A percentile compares a stretch with the other conserved stretches of the same genome.
These are phyloP conservation scores for Dothideomycetidae sp. DNA, from an alignment of 2,329 filamentous ascomycete species.

Conservation along the genomic window DNA sequence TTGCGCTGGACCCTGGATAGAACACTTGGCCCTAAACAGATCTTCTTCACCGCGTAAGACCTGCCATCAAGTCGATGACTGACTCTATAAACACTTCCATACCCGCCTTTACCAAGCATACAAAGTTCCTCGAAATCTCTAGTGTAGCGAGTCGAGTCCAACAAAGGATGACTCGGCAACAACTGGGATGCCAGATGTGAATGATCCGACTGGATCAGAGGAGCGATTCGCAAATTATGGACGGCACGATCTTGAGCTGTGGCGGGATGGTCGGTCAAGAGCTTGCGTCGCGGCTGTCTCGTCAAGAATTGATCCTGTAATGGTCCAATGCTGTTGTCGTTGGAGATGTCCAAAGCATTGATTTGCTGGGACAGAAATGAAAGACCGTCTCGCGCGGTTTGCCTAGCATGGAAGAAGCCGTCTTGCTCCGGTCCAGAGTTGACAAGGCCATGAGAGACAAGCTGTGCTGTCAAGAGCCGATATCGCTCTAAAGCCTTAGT, in stretches of 20 bases:
- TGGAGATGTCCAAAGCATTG: slow-evolving; percentile 6
- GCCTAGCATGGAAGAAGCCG: slow-evolving; percentile 19
- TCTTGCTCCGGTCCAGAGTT: slow-evolving; percentile 26
- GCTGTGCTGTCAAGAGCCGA: slow-evolving; percentile 22
- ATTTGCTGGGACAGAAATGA: slow-evolving; percentile 15
- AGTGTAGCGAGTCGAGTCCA: slow-evolving; percentile 31
- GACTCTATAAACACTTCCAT: slow-evolving; percentile 49
- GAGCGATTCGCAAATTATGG: slow-evolving; percentile 1
- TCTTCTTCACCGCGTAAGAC: slow-evolving; percentile 52
- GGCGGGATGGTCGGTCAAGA: slow-evolving; percentile 6
- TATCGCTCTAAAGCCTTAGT: slow-evolving; percentile 26
- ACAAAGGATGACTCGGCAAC: slow-evolving; percentile 13
- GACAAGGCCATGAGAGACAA: slow-evolving; percentile 24
- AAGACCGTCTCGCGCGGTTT: slow-evolving; percentile 26
- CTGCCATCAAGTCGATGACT: slow-evolving; percentile 47
- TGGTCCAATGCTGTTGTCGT: slow-evolving; percentile 1
- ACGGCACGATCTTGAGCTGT: slow-evolving; percentile 1
- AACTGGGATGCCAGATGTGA: slow-evolving; percentile 2
- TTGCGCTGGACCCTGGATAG: slow-evolving; percentile 38
- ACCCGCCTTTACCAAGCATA: slow-evolving; percentile 49
- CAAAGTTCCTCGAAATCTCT: slow-evolving; percentile 40
- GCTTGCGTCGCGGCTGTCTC: slow-evolving; percentile 7
- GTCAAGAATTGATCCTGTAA: slow-evolving; percentile 5
- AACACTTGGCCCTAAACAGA: slow-evolving; percentile 40
- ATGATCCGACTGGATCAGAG: background rate